Base-by-base conservation (phyloP, 768 basidiomycete species). In the Russula lepida region DNA sequence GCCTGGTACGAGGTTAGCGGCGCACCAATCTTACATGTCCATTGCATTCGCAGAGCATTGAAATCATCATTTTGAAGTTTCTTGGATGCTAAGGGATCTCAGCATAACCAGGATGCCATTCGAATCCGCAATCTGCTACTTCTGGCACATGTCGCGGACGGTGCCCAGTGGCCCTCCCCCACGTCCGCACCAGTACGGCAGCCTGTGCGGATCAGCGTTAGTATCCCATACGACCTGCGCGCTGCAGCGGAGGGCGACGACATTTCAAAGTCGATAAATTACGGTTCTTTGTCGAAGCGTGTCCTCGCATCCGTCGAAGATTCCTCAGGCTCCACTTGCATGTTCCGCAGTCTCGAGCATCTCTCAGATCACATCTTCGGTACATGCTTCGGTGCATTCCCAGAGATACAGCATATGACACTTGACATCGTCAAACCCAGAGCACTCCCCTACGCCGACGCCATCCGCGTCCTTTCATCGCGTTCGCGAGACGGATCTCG, bases 211-310 rank as follows among this genome's bases (percentile, higher is more conserved):
- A 66, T 86, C 56, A 76, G 81, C 15, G 65, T 90, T 12, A 71
- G 72, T 13, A 75, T 89, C 54, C 70, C 74, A 1, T 73, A 83
- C 65, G 77, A 84, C 65, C 70, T 88, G 27, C 71, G 76, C 9
- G 57, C 66, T 1, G 75, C 85, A 2, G 85, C 83, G 12, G 62
- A 66, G 0, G 68, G 74, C 6, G 86, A 89, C 69, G 77, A 84
- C 66, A 73, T 88, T 3, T 66, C 72, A 0, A 72, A 79, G 61
- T 84, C 86, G 1, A 77, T 91, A 61, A 81, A 91, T 74, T 92
- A 92, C 67, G 80, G 81, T 1, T 68, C 76, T 6, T 70, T 84
- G 12, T 77, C 67, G 61, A 68, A 66, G 64, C 67, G 67, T 27
- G 68, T 77, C 63, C 66, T 72, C 15, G 62, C 71, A 32, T 65